Conservation (phyloP, 192 early-diverging fungal genomes). For the Pilaira anomala region DNA sequence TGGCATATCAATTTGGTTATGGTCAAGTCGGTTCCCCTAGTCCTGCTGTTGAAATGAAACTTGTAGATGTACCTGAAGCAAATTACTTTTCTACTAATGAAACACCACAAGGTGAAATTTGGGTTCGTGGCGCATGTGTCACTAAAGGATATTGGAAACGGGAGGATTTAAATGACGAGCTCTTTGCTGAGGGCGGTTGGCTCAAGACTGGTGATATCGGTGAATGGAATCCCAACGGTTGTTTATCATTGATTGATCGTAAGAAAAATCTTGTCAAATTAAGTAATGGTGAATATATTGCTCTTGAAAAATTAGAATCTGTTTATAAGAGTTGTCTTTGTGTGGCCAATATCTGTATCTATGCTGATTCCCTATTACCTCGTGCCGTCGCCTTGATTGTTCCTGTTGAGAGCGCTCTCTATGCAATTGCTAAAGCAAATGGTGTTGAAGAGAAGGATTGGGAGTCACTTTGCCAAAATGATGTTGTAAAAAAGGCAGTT, state of each 20-base stretch:
- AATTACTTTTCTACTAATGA: constrained; percentile 50
- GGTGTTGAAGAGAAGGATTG: constrained; percentile 42
- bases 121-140: constrained; percentile 59
- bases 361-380: constrained; percentile 66
- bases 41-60: constrained; percentile 54
- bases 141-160: constrained; percentile 67
- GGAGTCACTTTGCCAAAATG: constrained; percentile 51
- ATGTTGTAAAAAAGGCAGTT: constrained; percentile 52
- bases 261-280: constrained; percentile 83
- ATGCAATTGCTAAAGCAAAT: constrained; percentile 43
- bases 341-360: constrained; percentile 77
- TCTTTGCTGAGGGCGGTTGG: constrained; percentile 64
- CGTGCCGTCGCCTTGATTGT: constrained; percentile 76
- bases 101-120: constrained; percentile 62
- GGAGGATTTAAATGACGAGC: constrained; percentile 54
- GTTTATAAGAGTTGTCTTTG: constrained; percentile 72
- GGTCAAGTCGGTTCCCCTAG: constrained; percentile 71
- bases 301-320: constrained; percentile 52
- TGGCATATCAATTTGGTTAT: constrained; percentile 56
- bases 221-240: constrained; percentile 64
- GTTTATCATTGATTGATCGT: constrained; percentile 75
- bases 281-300: constrained; percentile 72
- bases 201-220: constrained; percentile 75
- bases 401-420: constrained; percentile 55
- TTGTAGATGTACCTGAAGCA: constrained; percentile 57